A percentile compares a stretch with the other conserved stretches of the same genome.
Conservation (phyloP, 108 stramenopile genomes). For the Skeletonema grethae region DNA sequence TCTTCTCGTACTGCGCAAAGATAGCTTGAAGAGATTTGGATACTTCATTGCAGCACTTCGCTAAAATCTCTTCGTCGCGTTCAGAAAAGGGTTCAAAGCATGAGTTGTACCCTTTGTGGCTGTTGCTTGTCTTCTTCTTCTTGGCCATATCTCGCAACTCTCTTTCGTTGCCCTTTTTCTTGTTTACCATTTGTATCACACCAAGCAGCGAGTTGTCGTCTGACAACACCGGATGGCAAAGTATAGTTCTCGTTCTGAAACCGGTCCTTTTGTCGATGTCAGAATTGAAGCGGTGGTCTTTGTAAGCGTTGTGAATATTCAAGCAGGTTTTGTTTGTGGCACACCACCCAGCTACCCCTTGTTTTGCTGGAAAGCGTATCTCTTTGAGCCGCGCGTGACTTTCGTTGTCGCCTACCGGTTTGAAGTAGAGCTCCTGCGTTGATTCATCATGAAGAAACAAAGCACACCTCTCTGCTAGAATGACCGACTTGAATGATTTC, state of each 20-base stretch:
- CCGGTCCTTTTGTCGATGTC: constrained; percentile 54
- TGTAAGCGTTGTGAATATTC: constrained; percentile 58
- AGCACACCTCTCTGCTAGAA: constrained; percentile 50
- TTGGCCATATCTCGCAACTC: constrained; percentile 34
- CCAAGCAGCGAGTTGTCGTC: constrained; percentile 50
- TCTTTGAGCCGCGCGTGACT: constrained; percentile 38
- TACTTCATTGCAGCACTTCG: constrained; percentile 45
- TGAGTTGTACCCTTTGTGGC: constrained; percentile 38
- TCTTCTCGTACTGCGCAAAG: constrained; percentile 10
- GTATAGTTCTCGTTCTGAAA: constrained; percentile 52
- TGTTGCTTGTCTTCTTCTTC: constrained; percentile 28
- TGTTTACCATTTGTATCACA: constrained; percentile 68
- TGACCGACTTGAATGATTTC: constrained; percentile 45
- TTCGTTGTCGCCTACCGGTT: constrained; percentile 51
- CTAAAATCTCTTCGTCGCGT: constrained; percentile 48
- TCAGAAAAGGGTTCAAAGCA: constrained; percentile 34
- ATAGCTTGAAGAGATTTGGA: constrained; percentile 48
- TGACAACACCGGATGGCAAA: constrained; percentile 53
- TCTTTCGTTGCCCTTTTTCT: constrained; percentile 45
- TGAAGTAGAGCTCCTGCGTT: constrained; percentile 54
- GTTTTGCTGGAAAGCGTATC: constrained; percentile 45
- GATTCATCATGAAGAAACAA: constrained; percentile 49
- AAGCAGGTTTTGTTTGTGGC: constrained; percentile 49
- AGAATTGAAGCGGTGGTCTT: constrained; percentile 50
- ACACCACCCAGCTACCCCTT: constrained; percentile 58